Conservation (phyloP, 2,329 filamentous ascomycete genomes). For the Aspergillus ustus region DNA sequence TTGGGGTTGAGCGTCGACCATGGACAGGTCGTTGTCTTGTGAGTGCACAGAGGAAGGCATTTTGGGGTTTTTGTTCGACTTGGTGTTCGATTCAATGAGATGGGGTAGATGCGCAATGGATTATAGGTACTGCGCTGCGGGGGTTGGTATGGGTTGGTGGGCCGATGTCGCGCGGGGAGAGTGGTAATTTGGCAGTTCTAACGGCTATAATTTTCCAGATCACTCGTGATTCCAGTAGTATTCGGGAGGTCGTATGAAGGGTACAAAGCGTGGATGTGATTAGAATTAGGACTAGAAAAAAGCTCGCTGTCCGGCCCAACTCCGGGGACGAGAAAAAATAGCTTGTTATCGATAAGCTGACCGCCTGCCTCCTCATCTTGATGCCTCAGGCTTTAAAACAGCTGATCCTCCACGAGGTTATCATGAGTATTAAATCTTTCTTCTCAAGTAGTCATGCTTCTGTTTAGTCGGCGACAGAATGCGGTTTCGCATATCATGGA, state of each 20-base stretch:
- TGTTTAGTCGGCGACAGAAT: too few species aligned
- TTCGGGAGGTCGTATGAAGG: neutral
- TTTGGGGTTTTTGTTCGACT: neutral
- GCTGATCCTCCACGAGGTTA: neutral
- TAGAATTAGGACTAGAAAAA: neutral
- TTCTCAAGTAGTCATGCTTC: neutral
- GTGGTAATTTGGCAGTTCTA: neutral
- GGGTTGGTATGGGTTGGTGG: neutral
- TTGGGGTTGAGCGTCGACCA: slow-evolving; percentile 41
- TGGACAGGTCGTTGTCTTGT: slow-evolving; percentile 47
- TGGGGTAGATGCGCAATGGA: neutral
- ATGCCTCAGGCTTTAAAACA: neutral
- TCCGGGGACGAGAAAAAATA: slow-evolving; percentile 16
- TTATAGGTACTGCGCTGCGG: neutral
- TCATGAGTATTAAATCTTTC: neutral
- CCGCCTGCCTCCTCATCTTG: slow-evolving; percentile 21
- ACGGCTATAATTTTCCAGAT: neutral
- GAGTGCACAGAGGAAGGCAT: slow-evolving; percentile 48
- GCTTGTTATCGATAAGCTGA: slow-evolving; percentile 30
- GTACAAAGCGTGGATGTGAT: neutral
- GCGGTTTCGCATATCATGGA: too few species aligned
- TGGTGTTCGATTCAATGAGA: neutral
- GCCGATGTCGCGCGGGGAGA: neutral
- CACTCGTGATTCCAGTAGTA: neutral
- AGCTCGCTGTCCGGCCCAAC: neutral